Evolutionary conservation across 2,329 filamentous ascomycete genomes (phyloP).

Genomic region (Scedosporium boydii): DNA sequence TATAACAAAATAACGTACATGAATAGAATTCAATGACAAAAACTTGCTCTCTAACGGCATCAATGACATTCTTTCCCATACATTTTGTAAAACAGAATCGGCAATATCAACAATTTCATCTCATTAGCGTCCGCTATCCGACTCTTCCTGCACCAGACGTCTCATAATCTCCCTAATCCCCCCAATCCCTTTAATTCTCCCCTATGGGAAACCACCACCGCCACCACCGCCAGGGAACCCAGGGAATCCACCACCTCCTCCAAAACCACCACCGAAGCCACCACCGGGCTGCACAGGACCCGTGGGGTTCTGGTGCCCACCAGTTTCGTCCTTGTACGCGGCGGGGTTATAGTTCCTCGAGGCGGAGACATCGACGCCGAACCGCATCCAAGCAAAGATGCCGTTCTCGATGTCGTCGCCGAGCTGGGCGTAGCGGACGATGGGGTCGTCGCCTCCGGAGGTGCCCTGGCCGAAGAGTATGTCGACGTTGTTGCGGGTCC

Average conservation of each 20-base stretch:
- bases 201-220: background rate
- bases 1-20: too few relatives aligned
- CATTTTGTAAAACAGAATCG: too few relatives aligned
- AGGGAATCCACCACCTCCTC: background rate
- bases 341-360: slow-evolving; percentile 6
- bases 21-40: too few relatives aligned
- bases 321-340: slow-evolving; percentile 7
- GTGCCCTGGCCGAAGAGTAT: slow-evolving; percentile 37
- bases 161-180: background rate
- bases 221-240: background rate
- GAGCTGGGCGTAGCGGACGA: slow-evolving; percentile 48
- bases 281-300: slow-evolving; percentile 4
- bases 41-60: too few relatives aligned
- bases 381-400: slow-evolving; percentile 44
- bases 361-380: slow-evolving; percentile 34
- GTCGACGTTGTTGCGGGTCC: slow-evolving; percentile 45
- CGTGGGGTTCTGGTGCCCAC: slow-evolving; percentile 3
- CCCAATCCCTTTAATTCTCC: background rate
- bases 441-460: slow-evolving; percentile 40
- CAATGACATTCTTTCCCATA: too few relatives aligned
- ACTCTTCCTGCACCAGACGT: background rate
- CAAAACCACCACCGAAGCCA: background rate
- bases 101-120: too few relatives aligned
- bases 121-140: too few relatives aligned
- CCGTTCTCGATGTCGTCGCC: slow-evolving; percentile 42